phyloP scores from a whole-genome alignment of 768 basidiomycete genomes.

The Rhodotorula sphaerocarpa region DNA sequence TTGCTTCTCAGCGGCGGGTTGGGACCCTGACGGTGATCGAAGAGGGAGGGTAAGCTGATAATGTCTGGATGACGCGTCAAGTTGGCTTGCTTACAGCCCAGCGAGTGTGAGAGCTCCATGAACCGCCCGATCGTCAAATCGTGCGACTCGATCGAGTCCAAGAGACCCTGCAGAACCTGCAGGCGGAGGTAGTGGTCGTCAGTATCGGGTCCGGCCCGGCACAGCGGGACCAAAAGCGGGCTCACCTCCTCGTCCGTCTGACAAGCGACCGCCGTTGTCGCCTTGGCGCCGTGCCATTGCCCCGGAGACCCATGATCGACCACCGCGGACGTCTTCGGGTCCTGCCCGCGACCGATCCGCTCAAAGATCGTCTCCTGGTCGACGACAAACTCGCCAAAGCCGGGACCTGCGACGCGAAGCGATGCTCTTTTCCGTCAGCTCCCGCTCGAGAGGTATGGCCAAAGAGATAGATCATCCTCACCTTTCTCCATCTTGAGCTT shows the following conservation, averaged over 20 bases:
- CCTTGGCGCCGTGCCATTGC: constrained; percentile 77
- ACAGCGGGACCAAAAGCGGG: background rate
- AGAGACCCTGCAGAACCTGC: constrained; percentile 54
- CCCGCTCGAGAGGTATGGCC: background rate
- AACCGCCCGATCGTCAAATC: constrained; percentile 78
- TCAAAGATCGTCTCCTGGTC: constrained; percentile 86
- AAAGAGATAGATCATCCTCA: constrained; percentile 28
- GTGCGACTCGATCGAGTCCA: constrained; percentile 56
- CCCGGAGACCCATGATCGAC: constrained; percentile 78
- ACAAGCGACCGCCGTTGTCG: constrained; percentile 67
- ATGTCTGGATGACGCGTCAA: too few species aligned
- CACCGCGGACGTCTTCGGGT: constrained; percentile 50
- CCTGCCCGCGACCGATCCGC: constrained; percentile 54
- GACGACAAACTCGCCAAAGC: constrained; percentile 76
- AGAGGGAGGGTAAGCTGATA: too few species aligned
- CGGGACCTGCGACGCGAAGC: constrained; percentile 47
- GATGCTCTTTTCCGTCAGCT: background rate
- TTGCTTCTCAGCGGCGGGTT: too few species aligned
- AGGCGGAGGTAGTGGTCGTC: background rate
- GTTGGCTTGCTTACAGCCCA: constrained; percentile 56
- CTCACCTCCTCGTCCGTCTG: constrained; percentile 64
- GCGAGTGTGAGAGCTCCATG: constrained; percentile 65
- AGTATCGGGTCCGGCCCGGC: background rate
- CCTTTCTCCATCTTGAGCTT: constrained; percentile 71
- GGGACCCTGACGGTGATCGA: too few species aligned